A percentile compares a stretch with the other conserved stretches of the same genome.
These are phyloP conservation scores for Arthrobotrys conoides DNA, from an alignment of 2,329 filamentous ascomycete species.

Conservation along the genomic window DNA sequence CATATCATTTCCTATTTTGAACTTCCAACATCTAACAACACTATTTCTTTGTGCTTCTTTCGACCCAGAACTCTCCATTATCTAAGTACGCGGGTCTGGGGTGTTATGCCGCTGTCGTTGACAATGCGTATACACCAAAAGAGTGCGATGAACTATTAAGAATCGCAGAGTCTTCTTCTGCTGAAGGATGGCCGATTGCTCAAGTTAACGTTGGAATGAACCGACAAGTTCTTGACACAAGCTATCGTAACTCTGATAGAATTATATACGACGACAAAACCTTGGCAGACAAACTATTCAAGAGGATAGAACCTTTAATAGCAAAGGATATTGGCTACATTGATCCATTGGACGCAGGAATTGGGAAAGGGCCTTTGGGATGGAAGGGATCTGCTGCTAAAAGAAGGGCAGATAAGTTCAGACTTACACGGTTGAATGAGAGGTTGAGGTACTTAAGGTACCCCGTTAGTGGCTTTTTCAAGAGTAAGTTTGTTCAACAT, in stretches of 20 bases:
- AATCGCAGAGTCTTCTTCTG: slow-evolving; percentile 58
- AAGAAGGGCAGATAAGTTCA: slow-evolving; percentile 39
- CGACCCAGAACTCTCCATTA: slow-evolving; percentile 30
- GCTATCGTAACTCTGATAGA: slow-evolving; percentile 76
- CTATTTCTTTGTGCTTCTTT: neutral
- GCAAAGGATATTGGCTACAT: slow-evolving; percentile 64
- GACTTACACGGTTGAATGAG: slow-evolving; percentile 61
- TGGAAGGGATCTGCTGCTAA: slow-evolving; percentile 49
- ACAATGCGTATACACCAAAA: slow-evolving; percentile 62
- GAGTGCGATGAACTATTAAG: slow-evolving; percentile 63
- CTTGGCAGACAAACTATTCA: slow-evolving; percentile 76
- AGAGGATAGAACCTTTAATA: slow-evolving; percentile 70
- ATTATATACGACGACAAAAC: slow-evolving; percentile 80
- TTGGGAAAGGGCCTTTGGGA: slow-evolving; percentile 43
- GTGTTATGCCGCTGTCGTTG: slow-evolving; percentile 62
- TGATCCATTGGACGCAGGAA: slow-evolving; percentile 33
- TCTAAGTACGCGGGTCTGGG: slow-evolving; percentile 37
- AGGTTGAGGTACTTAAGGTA: slow-evolving; percentile 61
- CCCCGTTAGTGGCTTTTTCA: slow-evolving; percentile 60
- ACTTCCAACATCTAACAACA: slow-evolving; percentile 46
- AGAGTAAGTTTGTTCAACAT: slow-evolving; percentile 38
- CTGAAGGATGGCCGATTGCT: slow-evolving; percentile 60
- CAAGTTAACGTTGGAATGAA: slow-evolving; percentile 60
- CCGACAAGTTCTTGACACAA: slow-evolving; percentile 58
- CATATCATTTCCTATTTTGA: slow-evolving; percentile 17